These are phyloP conservation scores for Cladosporium sp. DNA, from an alignment of 2,329 filamentous ascomycete genomes.

Conservation along the genomic window DNA sequence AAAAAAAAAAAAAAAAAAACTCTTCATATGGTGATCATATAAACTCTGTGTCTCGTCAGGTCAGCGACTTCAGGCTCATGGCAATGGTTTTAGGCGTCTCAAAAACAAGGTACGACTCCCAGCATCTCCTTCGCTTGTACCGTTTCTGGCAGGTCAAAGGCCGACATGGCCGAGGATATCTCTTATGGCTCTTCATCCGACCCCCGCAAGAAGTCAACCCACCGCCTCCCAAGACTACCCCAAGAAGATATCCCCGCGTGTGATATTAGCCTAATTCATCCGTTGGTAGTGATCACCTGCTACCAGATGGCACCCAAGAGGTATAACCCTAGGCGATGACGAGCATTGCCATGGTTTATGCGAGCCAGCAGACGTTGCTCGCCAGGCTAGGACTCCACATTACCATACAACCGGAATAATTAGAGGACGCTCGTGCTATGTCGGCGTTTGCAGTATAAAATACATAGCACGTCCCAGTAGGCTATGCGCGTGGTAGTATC, in stretches of 20 bases:
- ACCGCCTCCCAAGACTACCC: constrained; percentile 2
- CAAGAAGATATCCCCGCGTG: not conserved
- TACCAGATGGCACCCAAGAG: not conserved
- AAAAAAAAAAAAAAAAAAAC: too few species aligned
- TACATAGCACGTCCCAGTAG: not conserved
- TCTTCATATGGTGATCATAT: not conserved
- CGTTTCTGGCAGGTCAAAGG: not conserved
- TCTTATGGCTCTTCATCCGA: not conserved
- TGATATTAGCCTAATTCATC: constrained; percentile 1
- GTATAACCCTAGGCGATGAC: not conserved
- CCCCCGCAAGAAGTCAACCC: not conserved
- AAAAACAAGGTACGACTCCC: not conserved
- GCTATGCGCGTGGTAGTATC: not conserved
- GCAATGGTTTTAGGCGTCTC: constrained; percentile 1
- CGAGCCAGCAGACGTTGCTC: not conserved
- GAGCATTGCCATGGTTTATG: not conserved
- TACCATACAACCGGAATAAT: not conserved
- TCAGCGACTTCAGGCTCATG: not conserved
- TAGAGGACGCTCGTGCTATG: not conserved
- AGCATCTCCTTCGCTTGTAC: too few species aligned
- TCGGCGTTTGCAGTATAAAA: not conserved
- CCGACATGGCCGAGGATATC: constrained; percentile 2
- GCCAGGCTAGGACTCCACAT: not conserved
- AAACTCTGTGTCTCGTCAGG: not conserved
- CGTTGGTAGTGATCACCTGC: not conserved